These are phyloP conservation scores for Infundibulicybe gibba DNA, from an alignment of 768 basidiomycete species.

Conservation along the genomic window DNA sequence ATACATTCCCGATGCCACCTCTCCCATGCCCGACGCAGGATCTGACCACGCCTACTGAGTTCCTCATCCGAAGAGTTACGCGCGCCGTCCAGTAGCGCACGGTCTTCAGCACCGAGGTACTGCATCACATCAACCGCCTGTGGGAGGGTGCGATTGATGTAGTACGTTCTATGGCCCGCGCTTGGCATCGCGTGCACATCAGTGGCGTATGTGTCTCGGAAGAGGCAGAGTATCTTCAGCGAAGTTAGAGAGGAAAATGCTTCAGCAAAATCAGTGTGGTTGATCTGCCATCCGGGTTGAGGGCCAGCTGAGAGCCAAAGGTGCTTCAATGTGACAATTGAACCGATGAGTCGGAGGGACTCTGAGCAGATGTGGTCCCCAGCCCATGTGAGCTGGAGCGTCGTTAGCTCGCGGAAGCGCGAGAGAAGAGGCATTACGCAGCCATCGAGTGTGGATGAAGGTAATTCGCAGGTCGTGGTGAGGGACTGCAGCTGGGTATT, in stretches of 20 bases:
- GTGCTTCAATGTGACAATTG: conserved; percentile 6
- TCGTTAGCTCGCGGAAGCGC: conserved; percentile 14
- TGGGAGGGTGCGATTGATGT: neutral
- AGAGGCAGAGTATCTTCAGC: neutral
- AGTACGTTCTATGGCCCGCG: conserved; percentile 2
- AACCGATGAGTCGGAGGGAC: conserved; percentile 14
- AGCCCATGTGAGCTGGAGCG: conserved; percentile 20
- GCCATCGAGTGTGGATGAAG: conserved; percentile 11
- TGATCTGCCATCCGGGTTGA: neutral
- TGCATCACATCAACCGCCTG: too few relatives aligned
- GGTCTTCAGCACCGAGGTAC: too few relatives aligned
- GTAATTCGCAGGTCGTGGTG: conserved; percentile 10
- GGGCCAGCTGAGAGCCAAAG: neutral
- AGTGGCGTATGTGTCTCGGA: neutral
- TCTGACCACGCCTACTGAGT: neutral
- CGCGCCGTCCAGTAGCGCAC: too few relatives aligned
- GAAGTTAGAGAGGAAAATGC: neutral
- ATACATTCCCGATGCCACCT: neutral
- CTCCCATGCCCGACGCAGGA: neutral
- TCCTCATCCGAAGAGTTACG: too few relatives aligned
- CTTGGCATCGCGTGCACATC: conserved; percentile 17
- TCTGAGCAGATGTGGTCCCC: conserved; percentile 10
- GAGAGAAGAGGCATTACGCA: conserved; percentile 14
- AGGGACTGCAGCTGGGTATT: conserved; percentile 21
- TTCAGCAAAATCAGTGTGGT: neutral